A percentile compares a stretch with the other conserved stretches of the same genome.
Evolutionary conservation across 495 filamentous ascomycete genomes (phyloP).

Genomic region (Amorphotheca resinae): DNA sequence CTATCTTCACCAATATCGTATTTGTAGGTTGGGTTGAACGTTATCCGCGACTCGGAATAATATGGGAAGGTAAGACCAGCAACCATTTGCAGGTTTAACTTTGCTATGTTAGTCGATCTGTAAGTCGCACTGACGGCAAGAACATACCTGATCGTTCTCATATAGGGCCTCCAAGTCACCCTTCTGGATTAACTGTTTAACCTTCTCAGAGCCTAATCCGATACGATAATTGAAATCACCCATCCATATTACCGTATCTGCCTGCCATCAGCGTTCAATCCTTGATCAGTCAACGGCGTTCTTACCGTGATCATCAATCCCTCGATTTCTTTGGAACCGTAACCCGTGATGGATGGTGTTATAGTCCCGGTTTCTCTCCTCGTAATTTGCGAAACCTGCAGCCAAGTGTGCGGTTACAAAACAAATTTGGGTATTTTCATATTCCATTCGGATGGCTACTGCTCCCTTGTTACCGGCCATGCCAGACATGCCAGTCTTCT

Average conservation of each 20-base stretch:
- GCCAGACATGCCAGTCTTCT: constrained; percentile 95
- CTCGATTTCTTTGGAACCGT: constrained; percentile 77
- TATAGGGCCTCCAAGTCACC: constrained; percentile 69
- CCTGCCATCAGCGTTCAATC: background rate
- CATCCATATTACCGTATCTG: constrained; percentile 81
- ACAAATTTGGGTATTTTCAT: constrained; percentile 83
- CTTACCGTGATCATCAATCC: constrained; percentile 70
- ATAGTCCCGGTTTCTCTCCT: constrained; percentile 90
- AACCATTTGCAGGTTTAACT: constrained; percentile 92
- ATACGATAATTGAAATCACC: constrained; percentile 99
- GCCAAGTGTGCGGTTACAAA: constrained; percentile 96
- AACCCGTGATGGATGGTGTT: constrained; percentile 73
- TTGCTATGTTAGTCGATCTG: background rate
- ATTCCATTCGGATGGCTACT: constrained; percentile 92
- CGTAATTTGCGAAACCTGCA: constrained; percentile 93
- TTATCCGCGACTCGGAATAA: constrained; percentile 77
- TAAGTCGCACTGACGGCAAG: background rate
- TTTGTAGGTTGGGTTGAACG: constrained; percentile 89
- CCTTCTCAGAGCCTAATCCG: constrained; percentile 67
- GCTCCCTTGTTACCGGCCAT: constrained; percentile 98
- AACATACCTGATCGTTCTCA: constrained; percentile 75
- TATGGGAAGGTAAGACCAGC: constrained; percentile 77
- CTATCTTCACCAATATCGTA: constrained; percentile 76
- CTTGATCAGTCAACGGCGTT: background rate
- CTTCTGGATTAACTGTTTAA: constrained; percentile 56